Evolutionary conservation across 768 basidiomycete genomes (phyloP).

Genomic region (Suillus americanus): DNA sequence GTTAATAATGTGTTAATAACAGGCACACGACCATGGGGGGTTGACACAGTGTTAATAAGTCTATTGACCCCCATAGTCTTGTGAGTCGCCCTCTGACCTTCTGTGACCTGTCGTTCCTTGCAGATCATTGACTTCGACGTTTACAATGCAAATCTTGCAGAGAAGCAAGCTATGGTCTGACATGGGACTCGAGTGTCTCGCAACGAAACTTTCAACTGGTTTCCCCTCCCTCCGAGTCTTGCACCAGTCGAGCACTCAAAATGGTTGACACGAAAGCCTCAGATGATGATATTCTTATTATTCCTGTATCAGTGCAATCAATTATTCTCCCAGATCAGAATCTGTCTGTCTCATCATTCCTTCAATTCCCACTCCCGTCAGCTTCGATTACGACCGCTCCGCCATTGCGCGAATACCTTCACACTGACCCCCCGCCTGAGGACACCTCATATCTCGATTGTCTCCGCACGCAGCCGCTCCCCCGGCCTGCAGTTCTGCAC

Average conservation of each 20-base stretch:
- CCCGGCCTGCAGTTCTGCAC: no score
- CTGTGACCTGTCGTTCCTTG: not conserved
- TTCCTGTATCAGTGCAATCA: not conserved
- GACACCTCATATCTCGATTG: no score
- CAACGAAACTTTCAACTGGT: conserved; percentile 4
- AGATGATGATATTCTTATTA: not conserved
- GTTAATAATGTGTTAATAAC: not conserved
- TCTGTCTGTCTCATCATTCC: not conserved
- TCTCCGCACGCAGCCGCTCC: no score
- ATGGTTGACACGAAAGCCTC: not conserved
- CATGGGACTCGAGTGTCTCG: not conserved
- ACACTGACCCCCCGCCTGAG: not conserved
- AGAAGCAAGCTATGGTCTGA: no score
- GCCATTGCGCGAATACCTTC: not conserved
- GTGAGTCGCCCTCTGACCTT: not conserved
- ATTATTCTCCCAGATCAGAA: not conserved
- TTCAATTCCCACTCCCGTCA: not conserved
- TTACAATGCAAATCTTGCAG: not conserved
- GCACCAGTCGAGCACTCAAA: not conserved
- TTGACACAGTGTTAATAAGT: not conserved
- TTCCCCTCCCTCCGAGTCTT: not conserved
- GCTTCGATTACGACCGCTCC: no score
- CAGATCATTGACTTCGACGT: not conserved
- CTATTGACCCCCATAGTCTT: conserved; percentile 21
- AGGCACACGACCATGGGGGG: not conserved